Conservation (phyloP, 108 stramenopile genomes). For the Schizochytrium sp. region DNA sequence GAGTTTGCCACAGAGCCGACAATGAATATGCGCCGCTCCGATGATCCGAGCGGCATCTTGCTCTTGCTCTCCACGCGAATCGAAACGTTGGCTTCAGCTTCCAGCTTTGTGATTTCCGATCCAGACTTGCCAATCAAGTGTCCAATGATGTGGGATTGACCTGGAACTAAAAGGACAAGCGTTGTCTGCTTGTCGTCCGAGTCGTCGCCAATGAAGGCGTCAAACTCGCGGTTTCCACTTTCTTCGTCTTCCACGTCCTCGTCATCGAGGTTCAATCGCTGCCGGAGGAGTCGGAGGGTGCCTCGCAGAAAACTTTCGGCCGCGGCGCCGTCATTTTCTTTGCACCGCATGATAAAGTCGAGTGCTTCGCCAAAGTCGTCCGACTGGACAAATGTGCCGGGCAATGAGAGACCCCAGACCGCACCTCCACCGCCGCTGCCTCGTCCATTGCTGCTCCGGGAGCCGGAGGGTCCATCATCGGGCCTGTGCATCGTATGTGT, state of each 20-base stretch:
- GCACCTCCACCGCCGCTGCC: not conserved
- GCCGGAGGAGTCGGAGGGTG: not conserved
- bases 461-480: too few relatives aligned
- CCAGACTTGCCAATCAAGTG: conserved; percentile 2
- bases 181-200: not conserved
- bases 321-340: not conserved
- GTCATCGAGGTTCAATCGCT: not conserved
- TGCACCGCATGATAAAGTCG: not conserved
- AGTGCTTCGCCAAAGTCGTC: not conserved
- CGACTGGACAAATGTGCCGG: not conserved
- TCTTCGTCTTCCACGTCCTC: not conserved
- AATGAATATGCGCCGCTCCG: not conserved
- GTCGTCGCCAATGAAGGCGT: conserved; percentile 1
- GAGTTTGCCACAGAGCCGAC: conserved; percentile 7
- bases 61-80: conserved; percentile 10
- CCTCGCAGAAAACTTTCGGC: not conserved
- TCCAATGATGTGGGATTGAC: conserved; percentile 5
- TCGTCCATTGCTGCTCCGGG: not conserved
- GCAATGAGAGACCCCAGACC: not conserved
- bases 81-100: not conserved
- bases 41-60: conserved; percentile 6
- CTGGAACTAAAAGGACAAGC: not conserved
- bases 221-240: not conserved
- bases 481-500: too few relatives aligned
- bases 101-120: not conserved